Percentiles rank a stretch among this genome's conserved stretches.
Conservation (phyloP, 1,284 basidiomycete genomes). For the Trichosporon coremiiforme region DNA sequence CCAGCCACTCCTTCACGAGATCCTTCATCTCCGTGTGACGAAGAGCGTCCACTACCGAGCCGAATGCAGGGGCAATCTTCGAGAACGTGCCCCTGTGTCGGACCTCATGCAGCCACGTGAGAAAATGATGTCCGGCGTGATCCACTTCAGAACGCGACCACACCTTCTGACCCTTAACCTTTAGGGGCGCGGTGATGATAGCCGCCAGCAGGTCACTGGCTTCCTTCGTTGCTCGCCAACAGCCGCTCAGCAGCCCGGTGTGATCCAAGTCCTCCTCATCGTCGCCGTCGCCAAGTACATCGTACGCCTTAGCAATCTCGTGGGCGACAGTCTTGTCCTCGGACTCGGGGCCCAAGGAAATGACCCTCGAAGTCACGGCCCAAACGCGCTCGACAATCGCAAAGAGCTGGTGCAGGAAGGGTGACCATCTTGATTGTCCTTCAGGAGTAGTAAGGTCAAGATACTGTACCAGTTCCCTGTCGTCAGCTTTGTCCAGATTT, state of each 20-base stretch:
- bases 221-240: constrained; percentile 54
- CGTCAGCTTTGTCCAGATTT: neutral
- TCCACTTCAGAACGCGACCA: constrained; percentile 44
- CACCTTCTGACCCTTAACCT: constrained; percentile 30
- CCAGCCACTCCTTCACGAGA: constrained; percentile 46
- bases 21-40: constrained; percentile 29
- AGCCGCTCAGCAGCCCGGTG: constrained; percentile 50
- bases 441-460: constrained; percentile 28
- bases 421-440: constrained; percentile 33
- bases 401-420: constrained; percentile 37
- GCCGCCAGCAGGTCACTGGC: constrained; percentile 51
- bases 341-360: constrained; percentile 40
- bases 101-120: constrained; percentile 54
- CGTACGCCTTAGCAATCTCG: constrained; percentile 54
- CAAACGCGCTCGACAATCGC: constrained; percentile 46
- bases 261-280: constrained; percentile 43
- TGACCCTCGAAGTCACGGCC: constrained; percentile 45
- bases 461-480: constrained; percentile 38
- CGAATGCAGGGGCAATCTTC: constrained; percentile 48
- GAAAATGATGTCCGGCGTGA: constrained; percentile 42
- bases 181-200: constrained; percentile 37
- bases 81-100: constrained; percentile 56
- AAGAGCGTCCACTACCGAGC: constrained; percentile 42
- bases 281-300: constrained; percentile 42
- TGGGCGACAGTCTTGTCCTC: constrained; percentile 42